Base-by-base conservation (phyloP, 1,284 basidiomycete genomes). In the Rhodotorula mucilaginosa region DNA sequence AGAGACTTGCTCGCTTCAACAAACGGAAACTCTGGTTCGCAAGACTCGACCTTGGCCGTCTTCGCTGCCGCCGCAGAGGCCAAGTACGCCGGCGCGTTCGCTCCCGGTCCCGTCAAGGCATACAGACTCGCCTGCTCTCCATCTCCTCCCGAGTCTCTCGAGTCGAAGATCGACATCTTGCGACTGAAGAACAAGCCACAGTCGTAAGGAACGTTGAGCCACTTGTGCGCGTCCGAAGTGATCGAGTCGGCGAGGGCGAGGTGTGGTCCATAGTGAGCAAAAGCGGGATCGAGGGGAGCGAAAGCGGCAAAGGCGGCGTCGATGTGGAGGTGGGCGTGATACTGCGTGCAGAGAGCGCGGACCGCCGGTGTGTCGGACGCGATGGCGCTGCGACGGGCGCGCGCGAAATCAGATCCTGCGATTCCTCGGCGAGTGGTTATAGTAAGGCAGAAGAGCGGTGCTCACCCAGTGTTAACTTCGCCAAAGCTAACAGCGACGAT, bases 291-390 rank as follows among this genome's bases (percentile, higher is more conserved):
- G 0, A 84, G 74, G 18, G 79, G 78, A 0, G 82, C 84, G 61
- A 86, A 85, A 0, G 82, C 83, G 3, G 82, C 83, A 65, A 86
- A 86, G 5, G 85, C 85, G 7, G 82, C 84, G 75, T 85, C 85
- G 48, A 85, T 79, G 74, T 86, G 85, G 5, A 86, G 74, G 84
- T 85, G 86, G 0, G 82, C 83, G 10, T 75, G 78, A 69, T 83
- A 82, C 44, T 70, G 52, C 64, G 81, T 80, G 67, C 83, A 84
- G 44, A 85, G 74, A 5, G 63, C 68, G 5, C 81, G 79, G 16
- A 85, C 78, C 1, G 61, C 47, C 4, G 76, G 78, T 4, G 81
- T 83, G 56, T 71, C 67, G 3, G 47, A n/a, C 23, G 44, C 39
- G 63, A 71, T 61, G 19, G 56, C 64, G 13, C 70, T 68, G 59